Evolutionary conservation across 1,284 basidiomycete species (phyloP).

Genomic region (Gomphus sp.): DNA sequence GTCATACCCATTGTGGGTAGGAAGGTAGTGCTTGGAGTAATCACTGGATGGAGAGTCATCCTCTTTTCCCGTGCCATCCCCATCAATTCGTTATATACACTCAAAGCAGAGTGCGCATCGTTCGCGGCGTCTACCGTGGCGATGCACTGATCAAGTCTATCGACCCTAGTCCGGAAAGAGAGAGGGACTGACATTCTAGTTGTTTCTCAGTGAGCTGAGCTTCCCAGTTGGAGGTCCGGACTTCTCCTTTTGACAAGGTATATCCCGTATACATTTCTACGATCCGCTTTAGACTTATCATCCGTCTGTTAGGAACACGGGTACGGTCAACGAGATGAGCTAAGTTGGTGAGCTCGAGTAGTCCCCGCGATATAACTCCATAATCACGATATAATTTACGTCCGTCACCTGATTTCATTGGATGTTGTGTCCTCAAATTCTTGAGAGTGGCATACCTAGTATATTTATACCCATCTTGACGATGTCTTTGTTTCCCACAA

Average conservation of each 20-base stretch:
- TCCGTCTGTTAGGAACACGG: slow-evolving; percentile 19
- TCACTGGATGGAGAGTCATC: slow-evolving; percentile 19
- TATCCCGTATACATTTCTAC: slow-evolving; percentile 41
- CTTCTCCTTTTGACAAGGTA: slow-evolving; percentile 39
- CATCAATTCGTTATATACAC: slow-evolving; percentile 36
- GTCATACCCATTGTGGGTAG: slow-evolving; percentile 16
- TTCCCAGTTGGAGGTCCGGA: slow-evolving; percentile 54
- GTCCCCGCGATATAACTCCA: slow-evolving; percentile 39
- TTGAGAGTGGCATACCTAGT: slow-evolving; percentile 30
- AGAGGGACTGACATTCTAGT: slow-evolving; percentile 33
- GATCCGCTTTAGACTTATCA: slow-evolving; percentile 46
- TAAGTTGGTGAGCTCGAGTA: slow-evolving; percentile 49
- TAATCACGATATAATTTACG: slow-evolving; percentile 52
- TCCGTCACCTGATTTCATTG: slow-evolving; percentile 40
- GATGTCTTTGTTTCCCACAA: slow-evolving; percentile 37
- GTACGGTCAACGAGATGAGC: slow-evolving; percentile 38
- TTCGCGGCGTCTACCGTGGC: slow-evolving; percentile 44
- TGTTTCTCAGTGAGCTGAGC: slow-evolving; percentile 31
- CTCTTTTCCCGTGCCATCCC: slow-evolving; percentile 25
- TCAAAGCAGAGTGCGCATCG: slow-evolving; percentile 44
- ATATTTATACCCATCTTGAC: slow-evolving; percentile 55
- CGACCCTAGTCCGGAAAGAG: not conserved
- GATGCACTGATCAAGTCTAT: not conserved
- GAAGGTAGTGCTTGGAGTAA: slow-evolving; percentile 20
- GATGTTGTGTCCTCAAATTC: not conserved